These are phyloP conservation scores for Mucor sp. DNA, from an alignment of 371 early-diverging fungal genomes.

Conservation along the genomic window DNA sequence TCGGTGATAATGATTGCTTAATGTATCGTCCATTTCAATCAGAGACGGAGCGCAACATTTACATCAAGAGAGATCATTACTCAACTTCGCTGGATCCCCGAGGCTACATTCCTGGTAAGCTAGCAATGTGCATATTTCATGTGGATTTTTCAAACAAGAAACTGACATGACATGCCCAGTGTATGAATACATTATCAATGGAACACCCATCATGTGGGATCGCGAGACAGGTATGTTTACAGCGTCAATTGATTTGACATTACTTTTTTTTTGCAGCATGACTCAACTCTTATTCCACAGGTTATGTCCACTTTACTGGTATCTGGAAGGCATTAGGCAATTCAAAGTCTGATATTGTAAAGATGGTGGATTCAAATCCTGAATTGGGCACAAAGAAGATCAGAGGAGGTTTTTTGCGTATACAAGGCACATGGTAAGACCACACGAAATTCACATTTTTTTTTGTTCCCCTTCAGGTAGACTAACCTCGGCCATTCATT, in stretches of 20 bases:
- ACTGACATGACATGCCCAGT: slow-evolving; percentile 32
- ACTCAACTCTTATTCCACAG: slow-evolving; percentile 5
- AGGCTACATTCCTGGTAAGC: slow-evolving; percentile 69
- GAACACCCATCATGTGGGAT: slow-evolving; percentile 75
- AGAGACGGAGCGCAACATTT: neutral
- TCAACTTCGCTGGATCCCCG: slow-evolving; percentile 68
- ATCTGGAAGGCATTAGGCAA: slow-evolving; percentile 76
- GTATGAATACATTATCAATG: slow-evolving; percentile 64
- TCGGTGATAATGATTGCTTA: slow-evolving; percentile 7
- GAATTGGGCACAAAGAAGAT: slow-evolving; percentile 64
- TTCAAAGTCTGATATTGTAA: slow-evolving; percentile 70
- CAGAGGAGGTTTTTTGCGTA: slow-evolving; percentile 71
- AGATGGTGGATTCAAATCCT: slow-evolving; percentile 68
- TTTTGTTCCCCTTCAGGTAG: too few species aligned
- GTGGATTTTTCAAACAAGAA: neutral
- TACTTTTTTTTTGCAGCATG: neutral
- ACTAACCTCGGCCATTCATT: neutral
- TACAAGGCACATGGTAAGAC: slow-evolving; percentile 70
- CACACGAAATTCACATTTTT: neutral
- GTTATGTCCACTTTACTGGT: slow-evolving; percentile 74
- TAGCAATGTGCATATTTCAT: neutral
- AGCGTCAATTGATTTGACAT: neutral
- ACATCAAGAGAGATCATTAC: slow-evolving; percentile 32
- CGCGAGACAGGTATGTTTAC: slow-evolving; percentile 58
- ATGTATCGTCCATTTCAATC: slow-evolving; percentile 12